These are phyloP conservation scores for Wallacemonas rigidus DNA, from an alignment of 208 protist species.

Conservation along the genomic window DNA sequence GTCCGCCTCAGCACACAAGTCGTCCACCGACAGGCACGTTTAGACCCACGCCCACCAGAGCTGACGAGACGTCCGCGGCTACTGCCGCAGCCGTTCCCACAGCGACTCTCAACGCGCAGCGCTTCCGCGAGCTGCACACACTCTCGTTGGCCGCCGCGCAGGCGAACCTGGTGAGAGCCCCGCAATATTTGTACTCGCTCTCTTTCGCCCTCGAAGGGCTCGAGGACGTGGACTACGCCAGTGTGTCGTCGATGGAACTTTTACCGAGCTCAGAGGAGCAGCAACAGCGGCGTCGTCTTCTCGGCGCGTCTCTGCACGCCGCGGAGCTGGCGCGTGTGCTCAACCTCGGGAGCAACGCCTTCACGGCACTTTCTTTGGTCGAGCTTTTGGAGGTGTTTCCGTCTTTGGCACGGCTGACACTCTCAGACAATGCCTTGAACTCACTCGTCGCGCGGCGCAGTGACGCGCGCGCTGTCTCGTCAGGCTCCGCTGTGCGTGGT, in stretches of 20 bases:
- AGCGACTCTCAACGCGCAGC: slow-evolving; percentile 28
- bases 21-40: slow-evolving; percentile 6
- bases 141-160: slow-evolving; percentile 37
- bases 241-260: slow-evolving; percentile 16
- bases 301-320: slow-evolving; percentile 4
- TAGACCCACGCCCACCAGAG: background rate
- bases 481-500: slow-evolving; percentile 37
- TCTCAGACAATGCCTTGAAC: slow-evolving; percentile 50
- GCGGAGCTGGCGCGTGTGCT: slow-evolving; percentile 40
- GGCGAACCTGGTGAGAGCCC: slow-evolving; percentile 27
- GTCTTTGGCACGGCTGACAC: slow-evolving; percentile 30
- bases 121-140: slow-evolving; percentile 40
- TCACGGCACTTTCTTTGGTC: slow-evolving; percentile 38
- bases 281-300: background rate
- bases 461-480: slow-evolving; percentile 1
- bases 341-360: slow-evolving; percentile 72
- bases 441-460: background rate
- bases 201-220: slow-evolving; percentile 71
- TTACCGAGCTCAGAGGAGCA: slow-evolving; percentile 3
- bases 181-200: slow-evolving; percentile 46
- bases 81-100: background rate
- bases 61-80: background rate
- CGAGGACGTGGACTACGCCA: slow-evolving; percentile 40
- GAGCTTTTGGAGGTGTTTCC: slow-evolving; percentile 60
- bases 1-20: slow-evolving; percentile 10